phyloP scores from a whole-genome alignment of 306 rosid genomes.

The Prunus mira region DNA sequence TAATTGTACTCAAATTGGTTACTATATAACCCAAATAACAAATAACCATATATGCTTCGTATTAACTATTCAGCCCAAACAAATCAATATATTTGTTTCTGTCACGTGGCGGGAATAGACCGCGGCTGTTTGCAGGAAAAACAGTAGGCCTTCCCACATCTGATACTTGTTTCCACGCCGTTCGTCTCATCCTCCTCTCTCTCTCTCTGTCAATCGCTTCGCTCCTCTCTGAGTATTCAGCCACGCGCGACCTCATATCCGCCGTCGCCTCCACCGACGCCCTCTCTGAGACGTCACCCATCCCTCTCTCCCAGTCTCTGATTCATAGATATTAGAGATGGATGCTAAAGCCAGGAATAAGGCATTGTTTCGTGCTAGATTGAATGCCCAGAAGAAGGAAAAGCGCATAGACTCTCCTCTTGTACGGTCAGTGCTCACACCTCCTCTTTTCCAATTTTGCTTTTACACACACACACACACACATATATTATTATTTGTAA shows the following conservation, averaged over 20 bases:
- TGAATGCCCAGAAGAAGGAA: constrained; percentile 80
- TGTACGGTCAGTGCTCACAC: constrained; percentile 45
- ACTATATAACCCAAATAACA: no score
- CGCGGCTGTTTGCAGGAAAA: neutral
- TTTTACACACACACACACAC: no score
- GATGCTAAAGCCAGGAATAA: constrained; percentile 63
- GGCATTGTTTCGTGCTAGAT: constrained; percentile 64
- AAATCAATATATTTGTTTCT: neutral
- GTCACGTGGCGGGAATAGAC: neutral
- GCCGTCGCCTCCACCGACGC: neutral
- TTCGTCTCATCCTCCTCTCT: neutral
- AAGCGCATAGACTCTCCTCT: constrained; percentile 83
- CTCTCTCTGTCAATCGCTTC: neutral
- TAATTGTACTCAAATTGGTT: no score
- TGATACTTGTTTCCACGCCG: neutral
- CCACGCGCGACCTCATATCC: neutral
- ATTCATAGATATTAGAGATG: constrained; percentile 21
- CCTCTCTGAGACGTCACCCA: neutral
- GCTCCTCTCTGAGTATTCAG: neutral
- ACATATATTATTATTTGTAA: no score
- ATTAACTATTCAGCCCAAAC: no score
- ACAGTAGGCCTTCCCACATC: neutral
- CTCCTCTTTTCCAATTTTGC: neutral
- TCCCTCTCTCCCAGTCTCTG: neutral
- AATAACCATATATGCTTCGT: no score